Evolutionary conservation across 2,329 filamentous ascomycete species (phyloP).

Genomic region (Penicillium glabrum): DNA sequence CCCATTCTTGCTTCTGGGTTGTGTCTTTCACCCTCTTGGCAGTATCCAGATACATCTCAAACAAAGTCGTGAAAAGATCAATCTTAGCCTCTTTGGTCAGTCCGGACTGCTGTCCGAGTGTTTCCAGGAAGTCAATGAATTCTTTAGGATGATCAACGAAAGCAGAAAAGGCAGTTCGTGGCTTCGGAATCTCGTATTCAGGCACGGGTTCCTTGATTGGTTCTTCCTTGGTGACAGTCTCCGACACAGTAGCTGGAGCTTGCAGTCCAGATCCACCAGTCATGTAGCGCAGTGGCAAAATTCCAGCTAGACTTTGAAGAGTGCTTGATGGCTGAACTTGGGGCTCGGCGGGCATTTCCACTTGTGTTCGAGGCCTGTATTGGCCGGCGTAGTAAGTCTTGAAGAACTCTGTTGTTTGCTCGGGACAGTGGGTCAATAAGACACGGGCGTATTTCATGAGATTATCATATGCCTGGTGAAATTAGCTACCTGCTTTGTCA

Average conservation of each 20-base stretch:
- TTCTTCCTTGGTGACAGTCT: conserved; percentile 28
- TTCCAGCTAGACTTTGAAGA: conserved; percentile 79
- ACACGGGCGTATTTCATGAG: conserved; percentile 95
- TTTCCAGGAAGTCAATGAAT: conserved; percentile 90
- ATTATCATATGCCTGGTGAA: conserved; percentile 71
- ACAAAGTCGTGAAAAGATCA: conserved; percentile 90
- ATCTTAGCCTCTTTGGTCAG: conserved; percentile 73
- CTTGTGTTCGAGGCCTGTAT: conserved; percentile 69
- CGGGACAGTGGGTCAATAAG: conserved; percentile 80
- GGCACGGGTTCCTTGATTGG: conserved; percentile 40
- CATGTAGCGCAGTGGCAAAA: conserved; percentile 85
- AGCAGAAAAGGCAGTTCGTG: conserved; percentile 87
- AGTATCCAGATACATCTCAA: conserved; percentile 97
- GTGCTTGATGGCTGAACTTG: conserved; percentile 63
- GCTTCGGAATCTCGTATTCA: conserved; percentile 76
- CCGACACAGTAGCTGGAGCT: conserved; percentile 24
- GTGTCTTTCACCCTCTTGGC: conserved; percentile 70
- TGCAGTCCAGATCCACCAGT: conserved; percentile 57
- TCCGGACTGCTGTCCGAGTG: conserved; percentile 70
- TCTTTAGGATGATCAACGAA: conserved; percentile 93
- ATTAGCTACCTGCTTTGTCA: conserved; percentile 9
- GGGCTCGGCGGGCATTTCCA: conserved; percentile 52
- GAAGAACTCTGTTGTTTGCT: conserved; percentile 81
- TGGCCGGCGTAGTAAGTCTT: conserved; percentile 91
- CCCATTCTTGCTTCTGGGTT: conserved; percentile 74